Base-by-base conservation (phyloP, 2,329 filamentous ascomycete species). In the Apiospora hydei region DNA sequence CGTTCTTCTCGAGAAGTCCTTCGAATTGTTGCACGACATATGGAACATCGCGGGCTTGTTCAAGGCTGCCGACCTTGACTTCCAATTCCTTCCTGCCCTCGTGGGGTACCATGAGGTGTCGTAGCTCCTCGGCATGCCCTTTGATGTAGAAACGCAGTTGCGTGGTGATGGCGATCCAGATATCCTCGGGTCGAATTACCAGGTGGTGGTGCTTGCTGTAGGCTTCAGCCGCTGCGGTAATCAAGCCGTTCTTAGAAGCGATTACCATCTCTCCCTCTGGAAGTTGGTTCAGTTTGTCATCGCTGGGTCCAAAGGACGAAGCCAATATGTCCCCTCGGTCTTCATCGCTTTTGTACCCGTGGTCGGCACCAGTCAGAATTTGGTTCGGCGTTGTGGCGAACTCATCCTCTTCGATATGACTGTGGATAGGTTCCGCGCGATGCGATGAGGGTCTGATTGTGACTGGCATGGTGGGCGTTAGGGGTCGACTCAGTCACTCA, bases 161-260 rank as follows among this genome's bases (percentile, higher is more conserved):
- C 0, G 82, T 80, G 0, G 89, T 75, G 72, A 89, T 87, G 6
- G 86, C 79, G 61, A 88, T 81, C 87, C 87, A 89, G n/a, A 88
- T 76, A 71, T 89, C 87, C 43, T 89, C 87, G 41, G 69, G 69
- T 1, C 69, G 69, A 10, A 70, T 21, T 4, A 26, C n/a, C 2
- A 70, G 69, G 4, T 53, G n/a, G 24, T 57, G 69, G 49, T 70
- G 69, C 24, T 61, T 18, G 24, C n/a, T 24, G 24, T 70, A 70
- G 8, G 69, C 69, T 13, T 1, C 13, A 7, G 51, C 51, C 2
- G 51, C 51, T 4, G 51, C 51, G 4, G 11, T 26, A 14, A 53
- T 26, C 24, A 53, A 24, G 4, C 24, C 51, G 11, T 53, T 53
- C 13, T 26, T 30, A 24, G 24, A 16, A 14, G 51, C 51, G 11